These are phyloP conservation scores for Sanghuangporus weigelae DNA, from an alignment of 1,284 basidiomycete species.

Conservation along the genomic window DNA sequence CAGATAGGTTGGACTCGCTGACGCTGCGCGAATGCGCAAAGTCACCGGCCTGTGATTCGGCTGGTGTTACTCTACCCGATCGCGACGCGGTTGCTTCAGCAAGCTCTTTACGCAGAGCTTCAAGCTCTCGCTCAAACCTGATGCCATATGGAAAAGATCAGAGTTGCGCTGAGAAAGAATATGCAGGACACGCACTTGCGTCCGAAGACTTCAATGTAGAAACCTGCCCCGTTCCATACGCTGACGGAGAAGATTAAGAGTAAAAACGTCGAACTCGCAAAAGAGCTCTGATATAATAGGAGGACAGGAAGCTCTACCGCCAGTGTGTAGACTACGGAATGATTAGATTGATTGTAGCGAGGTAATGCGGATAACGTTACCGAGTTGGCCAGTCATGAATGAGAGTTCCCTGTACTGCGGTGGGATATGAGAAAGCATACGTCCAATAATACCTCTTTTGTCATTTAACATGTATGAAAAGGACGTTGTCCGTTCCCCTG, in stretches of 20 bases:
- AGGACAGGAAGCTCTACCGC: conserved; percentile 84
- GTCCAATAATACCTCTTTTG: conserved; percentile 78
- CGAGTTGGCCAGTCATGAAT: conserved; percentile 84
- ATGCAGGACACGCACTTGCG: conserved; percentile 63
- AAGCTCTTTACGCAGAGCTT: conserved; percentile 81
- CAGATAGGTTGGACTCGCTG: conserved; percentile 20
- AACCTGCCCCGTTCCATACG: conserved; percentile 82
- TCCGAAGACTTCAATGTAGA: conserved; percentile 94
- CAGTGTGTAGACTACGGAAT: conserved; percentile 67
- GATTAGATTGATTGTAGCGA: background rate
- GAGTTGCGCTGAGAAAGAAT: background rate
- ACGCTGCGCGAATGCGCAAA: conserved; percentile 33
- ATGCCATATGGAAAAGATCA: background rate
- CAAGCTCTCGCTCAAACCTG: conserved; percentile 88
- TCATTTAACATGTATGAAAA: conserved; percentile 83
- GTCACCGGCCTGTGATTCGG: conserved; percentile 26
- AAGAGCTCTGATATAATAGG: conserved; percentile 70
- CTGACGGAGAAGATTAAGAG: conserved; percentile 75
- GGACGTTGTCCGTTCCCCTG: conserved; percentile 81
- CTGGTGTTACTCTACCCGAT: conserved; percentile 40
- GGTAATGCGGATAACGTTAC: conserved; percentile 37
- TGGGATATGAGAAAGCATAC: conserved; percentile 53
- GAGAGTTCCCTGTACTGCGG: conserved; percentile 59
- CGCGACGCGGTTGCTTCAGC: conserved; percentile 53
- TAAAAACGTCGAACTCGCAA: conserved; percentile 74